These are phyloP conservation scores for Xylariomycetidae sp. DNA, from an alignment of 2,329 filamentous ascomycete species.

Conservation along the genomic window DNA sequence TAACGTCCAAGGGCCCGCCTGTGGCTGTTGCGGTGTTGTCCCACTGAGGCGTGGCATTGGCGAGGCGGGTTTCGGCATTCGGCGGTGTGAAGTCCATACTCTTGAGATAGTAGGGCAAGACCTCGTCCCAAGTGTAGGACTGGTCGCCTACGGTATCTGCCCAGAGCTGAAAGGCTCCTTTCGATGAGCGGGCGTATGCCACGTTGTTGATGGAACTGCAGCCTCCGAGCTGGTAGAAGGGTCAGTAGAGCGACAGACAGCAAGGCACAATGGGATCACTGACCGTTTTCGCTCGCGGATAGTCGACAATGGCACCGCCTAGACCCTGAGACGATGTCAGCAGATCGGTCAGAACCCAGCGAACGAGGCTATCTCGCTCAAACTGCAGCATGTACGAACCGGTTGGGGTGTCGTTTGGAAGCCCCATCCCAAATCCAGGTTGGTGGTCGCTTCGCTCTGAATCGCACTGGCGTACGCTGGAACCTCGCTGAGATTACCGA, in stretches of 20 bases:
- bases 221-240: slow-evolving; percentile 9
- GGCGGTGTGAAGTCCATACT: slow-evolving; percentile 19
- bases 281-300: neutral
- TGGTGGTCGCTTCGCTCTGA: slow-evolving; percentile 6
- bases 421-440: slow-evolving; percentile 13
- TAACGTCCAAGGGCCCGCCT: slow-evolving; percentile 34
- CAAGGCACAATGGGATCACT: neutral
- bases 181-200: slow-evolving; percentile 23
- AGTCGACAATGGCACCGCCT: neutral
- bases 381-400: slow-evolving; percentile 5
- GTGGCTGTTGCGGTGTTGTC: slow-evolving; percentile 24
- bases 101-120: slow-evolving; percentile 21
- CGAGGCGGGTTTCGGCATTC: slow-evolving; percentile 14
- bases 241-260: neutral
- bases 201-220: slow-evolving; percentile 24
- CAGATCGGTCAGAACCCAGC: no score
- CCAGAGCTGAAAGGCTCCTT: slow-evolving; percentile 18
- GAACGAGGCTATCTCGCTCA: slow-evolving; percentile 1
- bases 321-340: neutral
- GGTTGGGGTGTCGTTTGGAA: slow-evolving; percentile 21
- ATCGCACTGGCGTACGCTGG: slow-evolving; percentile 20
- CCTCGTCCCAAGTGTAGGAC: slow-evolving; percentile 19
- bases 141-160: slow-evolving; percentile 19
- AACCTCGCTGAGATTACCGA: slow-evolving; percentile 15
- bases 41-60: slow-evolving; percentile 23